Evolutionary conservation across 2,329 filamentous ascomycete species (phyloP), one percentile per base, ranked within the genome.

Genomic region (Nemania serpens): DNA sequence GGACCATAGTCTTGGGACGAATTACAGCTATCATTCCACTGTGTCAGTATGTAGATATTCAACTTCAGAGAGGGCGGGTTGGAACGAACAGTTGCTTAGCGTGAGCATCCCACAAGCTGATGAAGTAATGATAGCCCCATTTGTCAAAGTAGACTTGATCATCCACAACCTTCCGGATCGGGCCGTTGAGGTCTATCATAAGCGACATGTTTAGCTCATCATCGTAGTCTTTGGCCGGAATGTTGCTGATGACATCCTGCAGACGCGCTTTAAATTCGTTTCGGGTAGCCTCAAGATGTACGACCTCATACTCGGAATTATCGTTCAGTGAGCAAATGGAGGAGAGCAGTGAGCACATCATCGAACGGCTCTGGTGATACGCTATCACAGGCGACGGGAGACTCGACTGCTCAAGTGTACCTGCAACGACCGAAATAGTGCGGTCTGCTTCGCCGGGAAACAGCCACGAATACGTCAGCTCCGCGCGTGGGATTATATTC

Each of bases 1-100:
- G 85, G 83, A 0, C 85, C 85, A 0, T 81, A 75, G 61, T 88
- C 86, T 68, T 87, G 86, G 79, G 87, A 88, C 0, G 81, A 82
- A 69, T 86, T 87, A 75, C 85, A 86, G 10, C 69, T 71, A 33
- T 18, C 5, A n/a, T 37, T 46, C 47, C 2, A 15, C 34, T 5
- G 47, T 10, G 51, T 54, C 34, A 60, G 55, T 39, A 3, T 17
- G 22, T 10, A 3, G 20, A 15, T 22, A 9, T 34, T 18, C 39
- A 51, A 11, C 15, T 58, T 43, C 25, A 1, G 2, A 2, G 15
- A 29, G 33, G 17, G 9, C n/a, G 41, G 17, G 43, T 13, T n/a
- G 43, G 1, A 25, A 63, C 66, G 36, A 64, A 70, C 69, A 82
- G 73, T 70, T 88, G 86, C 22, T 79, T 77, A 1, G 77, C 75